Conservation (phyloP, 2,329 filamentous ascomycete genomes). For the Clarireedia hainanense region DNA sequence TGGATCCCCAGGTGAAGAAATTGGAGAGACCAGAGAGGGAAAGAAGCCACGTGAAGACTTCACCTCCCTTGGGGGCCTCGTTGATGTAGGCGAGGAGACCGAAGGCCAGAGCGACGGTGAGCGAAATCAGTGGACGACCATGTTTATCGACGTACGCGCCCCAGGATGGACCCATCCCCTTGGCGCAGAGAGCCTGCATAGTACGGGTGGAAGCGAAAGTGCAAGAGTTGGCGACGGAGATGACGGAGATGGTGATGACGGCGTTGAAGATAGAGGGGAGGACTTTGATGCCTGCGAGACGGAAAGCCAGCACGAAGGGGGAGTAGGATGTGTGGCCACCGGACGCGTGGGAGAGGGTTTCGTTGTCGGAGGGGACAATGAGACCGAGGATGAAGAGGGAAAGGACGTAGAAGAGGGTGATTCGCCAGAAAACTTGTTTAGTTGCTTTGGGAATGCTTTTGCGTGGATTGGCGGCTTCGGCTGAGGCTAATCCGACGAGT, state of each 20-base stretch:
- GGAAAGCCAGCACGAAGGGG: slow-evolving; percentile 88
- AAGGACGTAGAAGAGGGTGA: slow-evolving; percentile 77
- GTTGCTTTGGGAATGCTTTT: slow-evolving; percentile 79
- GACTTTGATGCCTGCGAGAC: slow-evolving; percentile 71
- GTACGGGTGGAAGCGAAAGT: slow-evolving; percentile 90
- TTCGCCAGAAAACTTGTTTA: slow-evolving; percentile 94
- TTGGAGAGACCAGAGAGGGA: slow-evolving; percentile 65
- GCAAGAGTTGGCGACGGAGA: slow-evolving; percentile 86
- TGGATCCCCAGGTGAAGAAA: slow-evolving; percentile 69
- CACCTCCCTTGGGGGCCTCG: slow-evolving; percentile 47
- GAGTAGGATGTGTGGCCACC: slow-evolving; percentile 64
- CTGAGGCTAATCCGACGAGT: slow-evolving; percentile 67
- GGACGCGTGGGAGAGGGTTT: slow-evolving; percentile 49
- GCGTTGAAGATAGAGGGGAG: slow-evolving; percentile 88
- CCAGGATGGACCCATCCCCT: slow-evolving; percentile 70
- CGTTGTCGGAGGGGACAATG: slow-evolving; percentile 66
- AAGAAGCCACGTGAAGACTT: slow-evolving; percentile 65
- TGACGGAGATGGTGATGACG: slow-evolving; percentile 81
- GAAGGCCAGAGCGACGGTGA: slow-evolving; percentile 43
- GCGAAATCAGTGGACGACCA: slow-evolving; percentile 59
- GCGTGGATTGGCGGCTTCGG: slow-evolving; percentile 68
- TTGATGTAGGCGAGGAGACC: slow-evolving; percentile 53
- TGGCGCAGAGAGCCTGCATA: slow-evolving; percentile 80
- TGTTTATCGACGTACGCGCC: slow-evolving; percentile 74
- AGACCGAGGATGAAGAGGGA: slow-evolving; percentile 76